A percentile compares a stretch with the other conserved stretches of the same genome.
Evolutionary conservation across 2,329 filamentous ascomycete species (phyloP).

Genomic region (Nemania abortiva): DNA sequence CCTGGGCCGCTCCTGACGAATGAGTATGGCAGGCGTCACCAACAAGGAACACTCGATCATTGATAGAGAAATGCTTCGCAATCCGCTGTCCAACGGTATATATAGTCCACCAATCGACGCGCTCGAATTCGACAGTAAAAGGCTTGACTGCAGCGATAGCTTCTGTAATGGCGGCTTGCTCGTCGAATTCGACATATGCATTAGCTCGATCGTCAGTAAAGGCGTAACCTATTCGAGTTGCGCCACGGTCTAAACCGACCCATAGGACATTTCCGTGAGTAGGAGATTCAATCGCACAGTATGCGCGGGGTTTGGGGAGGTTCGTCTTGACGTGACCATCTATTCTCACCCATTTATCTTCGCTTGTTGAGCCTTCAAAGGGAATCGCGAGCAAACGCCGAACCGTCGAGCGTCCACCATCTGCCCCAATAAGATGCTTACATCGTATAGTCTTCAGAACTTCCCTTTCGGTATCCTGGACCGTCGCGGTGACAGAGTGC

Average conservation of each 20-base stretch:
- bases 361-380: slow-evolving; percentile 62
- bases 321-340: slow-evolving; percentile 63
- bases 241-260: slow-evolving; percentile 65
- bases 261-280: slow-evolving; percentile 68
- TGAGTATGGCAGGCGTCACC: slow-evolving; percentile 70
- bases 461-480: slow-evolving; percentile 17
- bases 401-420: slow-evolving; percentile 64
- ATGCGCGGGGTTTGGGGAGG: slow-evolving; percentile 60
- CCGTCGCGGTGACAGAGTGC: slow-evolving; percentile 27
- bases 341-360: slow-evolving; percentile 65
- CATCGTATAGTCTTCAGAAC: slow-evolving; percentile 43
- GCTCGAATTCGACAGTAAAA: slow-evolving; percentile 57
- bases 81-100: slow-evolving; percentile 45
- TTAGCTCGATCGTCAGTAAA: slow-evolving; percentile 58
- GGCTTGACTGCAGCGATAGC: slow-evolving; percentile 42
- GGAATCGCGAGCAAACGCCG: slow-evolving; percentile 59
- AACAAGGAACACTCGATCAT: slow-evolving; percentile 63
- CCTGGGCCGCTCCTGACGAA: slow-evolving; percentile 66
- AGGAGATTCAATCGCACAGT: slow-evolving; percentile 63
- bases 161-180: slow-evolving; percentile 46
- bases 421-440: slow-evolving; percentile 64
- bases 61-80: slow-evolving; percentile 53
- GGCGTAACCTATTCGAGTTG: slow-evolving; percentile 66
- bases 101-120: slow-evolving; percentile 57
- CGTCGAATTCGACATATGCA: slow-evolving; percentile 51